Base-by-base conservation (phyloP, 1,139 yeast species). In the Geotrichum citri-aurantii region DNA sequence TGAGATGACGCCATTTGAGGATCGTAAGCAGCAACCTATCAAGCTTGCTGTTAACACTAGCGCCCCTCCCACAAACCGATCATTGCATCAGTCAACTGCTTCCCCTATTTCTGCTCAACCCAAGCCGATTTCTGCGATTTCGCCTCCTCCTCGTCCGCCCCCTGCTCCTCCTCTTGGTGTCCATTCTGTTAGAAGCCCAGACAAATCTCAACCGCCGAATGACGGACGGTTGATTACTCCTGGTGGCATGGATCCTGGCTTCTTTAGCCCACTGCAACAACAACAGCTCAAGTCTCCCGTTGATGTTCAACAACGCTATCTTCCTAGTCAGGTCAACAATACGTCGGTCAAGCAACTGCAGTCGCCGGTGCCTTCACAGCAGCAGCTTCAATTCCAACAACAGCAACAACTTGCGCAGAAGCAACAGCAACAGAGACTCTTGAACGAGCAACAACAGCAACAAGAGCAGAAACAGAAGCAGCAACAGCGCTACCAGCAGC, bases 151-250 rank as follows among this genome's bases (percentile, higher is more conserved):
- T 3, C 65, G 77, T 17, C 77, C 77, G 0, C 74, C 76, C 1
- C 77, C 77, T 12, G 77, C 77, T 2, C 77, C 77, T n/a, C 76
- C 75, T 2, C 65, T 73, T 11, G 76, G 75, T 1, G 75, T 71
- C 1, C 68, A 71, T 2, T 69, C 73, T 5, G 74, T 71, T 8
- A 68, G 69, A 54, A 67, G 70, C 11, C 58, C 59, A 42, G 59
- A 54, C 37, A 59, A 46, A 49, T 47, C 52, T 53, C 42, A 37
- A 37, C 19, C 49, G 8, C 47, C 59, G 42, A 60, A 47, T 37
- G 62, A 59, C 26, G 53, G 44, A 19, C 52, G 58, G 12, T 14
- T 49, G 52, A 33, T 29, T 48, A 50, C 49, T 17, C 55, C 56
- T 12, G 58, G 53, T 17, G 58, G 54, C 7, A 27, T 48, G 12